phyloP scores from a whole-genome alignment of 305 asterid species.

The Withania somnifera region DNA sequence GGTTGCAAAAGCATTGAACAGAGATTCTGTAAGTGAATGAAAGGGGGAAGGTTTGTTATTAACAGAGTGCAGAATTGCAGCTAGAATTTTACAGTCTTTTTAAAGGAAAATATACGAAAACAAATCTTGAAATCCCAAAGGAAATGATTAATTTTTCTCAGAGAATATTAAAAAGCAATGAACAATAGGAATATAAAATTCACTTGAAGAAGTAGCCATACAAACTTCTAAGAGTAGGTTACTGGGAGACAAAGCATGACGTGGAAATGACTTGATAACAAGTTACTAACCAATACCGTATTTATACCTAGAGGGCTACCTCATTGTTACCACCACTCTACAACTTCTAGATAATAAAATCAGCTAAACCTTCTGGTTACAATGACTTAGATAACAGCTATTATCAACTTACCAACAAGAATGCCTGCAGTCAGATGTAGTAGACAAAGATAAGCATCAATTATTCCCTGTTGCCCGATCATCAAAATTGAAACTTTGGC shows the following conservation, averaged over 20 bases:
- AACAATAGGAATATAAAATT: neutral
- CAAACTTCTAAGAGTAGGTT: neutral
- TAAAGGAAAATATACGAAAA: neutral
- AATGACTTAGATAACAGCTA: conserved; percentile 1
- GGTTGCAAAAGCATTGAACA: conserved; percentile 95
- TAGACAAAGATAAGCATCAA: conserved; percentile 98
- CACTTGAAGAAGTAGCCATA: neutral
- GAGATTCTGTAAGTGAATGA: conserved; percentile 53
- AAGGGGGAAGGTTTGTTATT: neutral
- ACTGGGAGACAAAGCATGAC: neutral
- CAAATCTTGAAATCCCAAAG: neutral
- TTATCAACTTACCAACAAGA: conserved; percentile 61
- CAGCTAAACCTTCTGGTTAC: neutral
- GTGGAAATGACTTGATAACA: neutral
- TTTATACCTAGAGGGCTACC: neutral
- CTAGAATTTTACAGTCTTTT: neutral
- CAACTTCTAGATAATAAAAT: neutral
- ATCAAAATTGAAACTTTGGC: conserved; percentile 96
- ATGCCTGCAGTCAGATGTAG: conserved; percentile 98
- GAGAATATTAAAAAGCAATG: neutral
- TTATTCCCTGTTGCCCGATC: conserved; percentile 98
- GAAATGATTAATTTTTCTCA: neutral
- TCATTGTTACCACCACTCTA: neutral
- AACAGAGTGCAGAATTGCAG: neutral
- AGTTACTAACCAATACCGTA: neutral